Base-by-base conservation (phyloP, 306 rosid species). In the Elaeagnus macrophylla region DNA sequence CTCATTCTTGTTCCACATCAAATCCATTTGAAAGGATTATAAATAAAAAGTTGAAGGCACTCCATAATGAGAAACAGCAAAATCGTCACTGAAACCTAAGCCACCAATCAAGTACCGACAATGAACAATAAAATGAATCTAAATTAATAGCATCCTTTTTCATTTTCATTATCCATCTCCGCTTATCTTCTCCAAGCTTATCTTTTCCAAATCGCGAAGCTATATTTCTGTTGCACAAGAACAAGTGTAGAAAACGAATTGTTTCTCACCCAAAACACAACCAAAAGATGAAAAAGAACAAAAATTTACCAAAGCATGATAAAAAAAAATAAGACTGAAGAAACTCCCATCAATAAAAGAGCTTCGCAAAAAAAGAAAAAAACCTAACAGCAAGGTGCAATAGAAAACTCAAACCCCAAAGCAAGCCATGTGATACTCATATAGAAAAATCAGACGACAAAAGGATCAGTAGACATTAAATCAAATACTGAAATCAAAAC, bases 221-320 rank as follows among this genome's bases (percentile, higher is more conserved):
- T 25, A 25, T 0, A 25, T 25, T 25, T 25, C 4, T 25, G 32
- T 25, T 25, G 32, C 32, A 25, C 32, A 5, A 25, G 32, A 25
- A 37, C 48, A 70, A 75, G 12, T 49, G 25, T 47, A 7, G 59
- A 41, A 16, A 48, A 61, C 51, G 62, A 45, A 45, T 45, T 12
- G 17, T 12, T 8, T 25, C 32, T 25, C 32, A 25, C 49, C 49
- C 49, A 45, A 45, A 45, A 45, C 1, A 45, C n/a, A 9, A 44
- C 7, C 15, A 13, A 45, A 45, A 45, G 15, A 12, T 45, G n/a
- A 45, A 11, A 45, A 12, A 13, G 12, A 5, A 14, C 5, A 45
- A 3, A 44, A 43, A 76, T 4, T 15, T 54, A 44, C 40, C 12
- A 13, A 9, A 75, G 46, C 49, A 39, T 12, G 36, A 57, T 32